Conservation (phyloP, 768 basidiomycete genomes). For the Boletus subcaerulescens region DNA sequence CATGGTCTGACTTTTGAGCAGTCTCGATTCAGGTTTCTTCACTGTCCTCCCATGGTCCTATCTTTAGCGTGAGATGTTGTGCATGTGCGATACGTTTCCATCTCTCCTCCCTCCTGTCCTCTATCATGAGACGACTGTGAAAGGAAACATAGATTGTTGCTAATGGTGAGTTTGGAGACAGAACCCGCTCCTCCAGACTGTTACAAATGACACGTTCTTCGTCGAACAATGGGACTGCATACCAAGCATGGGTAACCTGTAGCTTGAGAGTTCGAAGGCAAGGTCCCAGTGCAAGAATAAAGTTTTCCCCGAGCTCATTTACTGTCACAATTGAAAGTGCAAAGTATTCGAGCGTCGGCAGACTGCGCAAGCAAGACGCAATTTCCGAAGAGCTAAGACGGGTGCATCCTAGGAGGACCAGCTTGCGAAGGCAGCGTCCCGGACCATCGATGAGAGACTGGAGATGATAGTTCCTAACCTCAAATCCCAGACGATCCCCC, state of each 20-base stretch:
- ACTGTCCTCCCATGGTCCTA: conserved; percentile 31
- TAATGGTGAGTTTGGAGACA: conserved; percentile 5
- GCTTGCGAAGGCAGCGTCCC: conserved; percentile 24
- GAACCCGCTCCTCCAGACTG: conserved; percentile 26
- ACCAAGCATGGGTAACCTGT: conserved; percentile 35
- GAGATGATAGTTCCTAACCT: conserved; percentile 36
- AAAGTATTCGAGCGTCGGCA: conserved; percentile 34
- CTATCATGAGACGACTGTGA: conserved; percentile 17
- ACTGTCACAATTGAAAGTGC: conserved; percentile 36
- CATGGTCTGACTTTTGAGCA: background rate
- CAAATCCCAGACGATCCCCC: conserved; percentile 34
- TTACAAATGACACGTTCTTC: conserved; percentile 34
- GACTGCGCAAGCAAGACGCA: conserved; percentile 25
- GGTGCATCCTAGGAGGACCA: conserved; percentile 37
- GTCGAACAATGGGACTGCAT: conserved; percentile 25
- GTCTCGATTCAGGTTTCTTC: conserved; percentile 9
- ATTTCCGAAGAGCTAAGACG: conserved; percentile 31
- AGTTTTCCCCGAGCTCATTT: conserved; percentile 32
- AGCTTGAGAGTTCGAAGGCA: conserved; percentile 35
- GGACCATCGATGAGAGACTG: conserved; percentile 26
- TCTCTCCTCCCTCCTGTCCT: conserved; percentile 21
- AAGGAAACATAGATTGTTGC: conserved; percentile 17
- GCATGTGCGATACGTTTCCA: conserved; percentile 27
- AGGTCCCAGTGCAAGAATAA: conserved; percentile 30
- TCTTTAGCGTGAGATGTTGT: conserved; percentile 18